Conservation (phyloP, 1,284 basidiomycete species). For the Ganoderma boninense region DNA sequence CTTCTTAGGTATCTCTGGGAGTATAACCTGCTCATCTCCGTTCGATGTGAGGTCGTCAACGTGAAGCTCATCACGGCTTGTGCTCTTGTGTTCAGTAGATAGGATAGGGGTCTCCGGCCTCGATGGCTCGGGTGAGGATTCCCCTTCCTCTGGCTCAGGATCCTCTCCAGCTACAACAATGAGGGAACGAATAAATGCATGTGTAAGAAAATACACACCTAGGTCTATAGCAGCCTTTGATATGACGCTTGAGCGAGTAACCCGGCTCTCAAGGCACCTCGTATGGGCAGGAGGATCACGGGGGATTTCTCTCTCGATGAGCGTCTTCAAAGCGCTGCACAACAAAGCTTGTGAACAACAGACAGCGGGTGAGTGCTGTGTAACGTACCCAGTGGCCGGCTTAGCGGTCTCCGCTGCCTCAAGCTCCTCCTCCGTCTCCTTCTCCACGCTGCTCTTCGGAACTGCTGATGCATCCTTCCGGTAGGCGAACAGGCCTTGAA, state of each 20-base stretch:
- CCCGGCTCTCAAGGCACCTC: background rate
- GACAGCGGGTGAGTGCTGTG: no score
- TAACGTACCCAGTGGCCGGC: background rate
- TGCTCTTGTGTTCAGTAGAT: background rate
- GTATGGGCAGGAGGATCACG: background rate
- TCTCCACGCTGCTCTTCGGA: background rate
- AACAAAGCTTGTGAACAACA: background rate
- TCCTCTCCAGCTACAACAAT: background rate
- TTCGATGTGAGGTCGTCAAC: background rate
- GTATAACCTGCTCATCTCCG: no score
- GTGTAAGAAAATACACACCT: no score
- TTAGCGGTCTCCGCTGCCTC: background rate
- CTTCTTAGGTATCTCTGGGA: background rate
- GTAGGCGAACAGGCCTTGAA: background rate
- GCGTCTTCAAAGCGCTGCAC: background rate
- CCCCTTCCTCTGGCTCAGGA: background rate
- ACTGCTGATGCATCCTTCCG: background rate
- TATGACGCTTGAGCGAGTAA: background rate
- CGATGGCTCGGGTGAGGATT: background rate
- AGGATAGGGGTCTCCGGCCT: background rate
- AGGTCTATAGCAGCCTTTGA: background rate
- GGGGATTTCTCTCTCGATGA: background rate
- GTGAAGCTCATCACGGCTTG: background rate
- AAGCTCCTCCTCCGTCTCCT: background rate
- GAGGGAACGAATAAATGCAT: no score